Evolutionary conservation across 352 stramenopile species (phyloP).

Genomic region (Pythium graminicola): DNA sequence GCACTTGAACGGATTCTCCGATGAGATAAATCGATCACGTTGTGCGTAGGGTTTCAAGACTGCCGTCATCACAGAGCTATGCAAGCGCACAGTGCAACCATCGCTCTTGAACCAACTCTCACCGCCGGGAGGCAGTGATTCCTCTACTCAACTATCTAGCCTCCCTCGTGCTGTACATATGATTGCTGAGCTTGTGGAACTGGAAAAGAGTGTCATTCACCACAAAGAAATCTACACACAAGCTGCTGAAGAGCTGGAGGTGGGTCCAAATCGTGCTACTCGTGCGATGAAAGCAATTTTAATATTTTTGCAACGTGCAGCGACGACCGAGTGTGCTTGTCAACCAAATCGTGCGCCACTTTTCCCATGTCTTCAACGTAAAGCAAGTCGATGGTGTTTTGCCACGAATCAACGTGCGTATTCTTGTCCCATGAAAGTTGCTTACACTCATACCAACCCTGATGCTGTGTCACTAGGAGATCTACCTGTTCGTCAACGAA

Average conservation of each 20-base stretch:
- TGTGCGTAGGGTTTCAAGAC: constrained; percentile 42
- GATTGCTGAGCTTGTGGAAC: constrained; percentile 70
- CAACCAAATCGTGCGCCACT: constrained; percentile 85
- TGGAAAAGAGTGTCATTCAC: constrained; percentile 79
- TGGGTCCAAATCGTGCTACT: constrained; percentile 18
- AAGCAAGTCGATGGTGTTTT: constrained; percentile 81
- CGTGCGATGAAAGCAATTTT: background rate
- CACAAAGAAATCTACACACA: constrained; percentile 73
- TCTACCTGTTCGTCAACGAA: constrained; percentile 82
- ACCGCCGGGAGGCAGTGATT: constrained; percentile 2
- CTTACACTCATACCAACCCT: background rate
- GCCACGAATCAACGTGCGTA: constrained; percentile 84
- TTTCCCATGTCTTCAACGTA: constrained; percentile 84
- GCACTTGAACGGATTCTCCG: too few species aligned
- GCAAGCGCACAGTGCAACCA: constrained; percentile 49
- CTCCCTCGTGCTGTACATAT: constrained; percentile 58
- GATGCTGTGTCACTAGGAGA: constrained; percentile 34
- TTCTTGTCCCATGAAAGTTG: too few species aligned
- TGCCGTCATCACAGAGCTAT: constrained; percentile 48
- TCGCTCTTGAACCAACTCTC: constrained; percentile 29
- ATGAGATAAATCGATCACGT: too few species aligned
- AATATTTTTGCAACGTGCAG: constrained; percentile 17
- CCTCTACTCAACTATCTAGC: constrained; percentile 26
- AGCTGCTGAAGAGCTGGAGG: constrained; percentile 73
- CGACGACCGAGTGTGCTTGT: constrained; percentile 70